Evolutionary conservation across 305 asterid genomes (phyloP), one percentile per base, ranked within the genome.

Genomic region (Rubia peregrina): DNA sequence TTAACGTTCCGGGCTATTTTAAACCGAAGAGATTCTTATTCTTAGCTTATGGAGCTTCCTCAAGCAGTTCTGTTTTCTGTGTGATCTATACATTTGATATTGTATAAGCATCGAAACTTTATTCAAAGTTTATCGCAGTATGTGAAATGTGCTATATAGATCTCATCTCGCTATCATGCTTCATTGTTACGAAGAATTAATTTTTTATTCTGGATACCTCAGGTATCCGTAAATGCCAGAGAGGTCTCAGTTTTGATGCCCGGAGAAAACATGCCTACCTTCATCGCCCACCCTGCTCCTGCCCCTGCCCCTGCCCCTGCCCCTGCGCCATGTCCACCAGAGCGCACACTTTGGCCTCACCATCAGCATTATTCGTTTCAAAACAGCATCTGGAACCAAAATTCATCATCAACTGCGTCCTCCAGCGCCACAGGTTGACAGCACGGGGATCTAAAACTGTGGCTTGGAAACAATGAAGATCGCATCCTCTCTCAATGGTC

Each of bases 271-370:
- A 75, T 86, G 43, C 97, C 97, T 22, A 91, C 96, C 8, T 91
- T 89, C 57, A 89, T 91, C 7, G 97, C 96, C 14, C 83, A 87
- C 74, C 97, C 90, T 33, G 97, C 90, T 72, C 97, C 97, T 0
- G 97, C 89, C 69, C 97, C 97, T 0, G 83, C 78, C 73, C 97
- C 90, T 24, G 97, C 90, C 69, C 97, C 97, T 0, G 97, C 90
- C 69, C 97, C 97, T 0, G 84, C 79, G 53, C 95, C 91, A 30
- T 89, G 95, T 74, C 91, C 84, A 26, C 90, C 87, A 0, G 91
- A 85, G 65, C 88, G 90, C 64, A 75, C 76, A 61, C 79, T 78
- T 16, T 89, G 96, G 94, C 97, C 95, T 38, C 72, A 80, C 40
- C 95, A 80, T 43, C 84, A 66, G 43, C 76, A 74, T 71, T 61